A percentile compares a stretch with the other conserved stretches of the same genome.
Conservation (phyloP, 345 rosid species). For the Gossypium australe region DNA sequence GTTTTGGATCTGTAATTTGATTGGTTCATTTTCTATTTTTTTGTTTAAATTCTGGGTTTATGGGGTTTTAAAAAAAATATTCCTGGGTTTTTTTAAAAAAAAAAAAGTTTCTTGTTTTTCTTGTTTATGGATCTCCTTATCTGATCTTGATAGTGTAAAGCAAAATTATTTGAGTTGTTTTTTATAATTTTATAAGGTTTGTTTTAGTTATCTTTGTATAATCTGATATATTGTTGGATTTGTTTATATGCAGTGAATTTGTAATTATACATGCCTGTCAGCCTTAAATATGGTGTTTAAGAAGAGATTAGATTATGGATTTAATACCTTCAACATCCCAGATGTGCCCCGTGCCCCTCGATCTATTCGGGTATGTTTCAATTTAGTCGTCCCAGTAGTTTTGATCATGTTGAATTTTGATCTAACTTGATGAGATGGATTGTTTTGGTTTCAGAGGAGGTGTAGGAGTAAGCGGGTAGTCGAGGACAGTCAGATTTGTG, state of each 20-base stretch:
- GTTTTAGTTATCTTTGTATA: not conserved
- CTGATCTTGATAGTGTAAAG: not conserved
- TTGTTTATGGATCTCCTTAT: slow-evolving; percentile 6
- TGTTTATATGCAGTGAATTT: slow-evolving; percentile 28
- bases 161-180: not conserved
- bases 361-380: slow-evolving; percentile 59
- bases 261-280: slow-evolving; percentile 29
- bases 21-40: not conserved
- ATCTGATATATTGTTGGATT: slow-evolving; percentile 13
- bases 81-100: not conserved
- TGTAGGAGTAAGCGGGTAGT: slow-evolving; percentile 30
- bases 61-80: not conserved
- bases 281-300: slow-evolving; percentile 67
- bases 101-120: not conserved
- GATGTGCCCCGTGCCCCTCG: slow-evolving; percentile 81
- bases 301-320: slow-evolving; percentile 53
- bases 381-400: not conserved
- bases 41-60: not conserved
- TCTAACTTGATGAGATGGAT: slow-evolving; percentile 17
- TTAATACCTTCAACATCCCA: slow-evolving; percentile 48
- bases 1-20: slow-evolving; percentile 21
- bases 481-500: slow-evolving; percentile 47
- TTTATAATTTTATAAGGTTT: not conserved
- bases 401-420: slow-evolving; percentile 1
- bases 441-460: slow-evolving; percentile 45